Base-by-base conservation (phyloP, 441 rosid genomes). In the Gossypium lobatum region DNA sequence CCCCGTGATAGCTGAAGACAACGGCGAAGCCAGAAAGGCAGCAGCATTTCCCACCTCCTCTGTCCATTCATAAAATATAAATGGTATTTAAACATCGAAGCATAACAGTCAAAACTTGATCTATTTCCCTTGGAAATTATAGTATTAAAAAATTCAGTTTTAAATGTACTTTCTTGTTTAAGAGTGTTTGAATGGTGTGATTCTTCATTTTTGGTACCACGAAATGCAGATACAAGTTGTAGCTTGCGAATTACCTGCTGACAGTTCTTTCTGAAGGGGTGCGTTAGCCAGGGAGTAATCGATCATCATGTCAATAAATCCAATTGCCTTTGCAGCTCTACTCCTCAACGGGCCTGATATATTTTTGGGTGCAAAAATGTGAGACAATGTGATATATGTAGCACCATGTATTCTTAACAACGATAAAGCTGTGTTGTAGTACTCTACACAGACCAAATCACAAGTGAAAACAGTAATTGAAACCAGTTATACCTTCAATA, bases 41-140 rank as follows among this genome's bases (percentile, higher is more conserved):
- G 97, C 98, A 2, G 91, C 77, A 39, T 93, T 93, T 31, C 97
- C 98, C 66, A 95, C 96, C 83, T 95, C 98, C 71, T 89, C 98
- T 94, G 90, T 80, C 54, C 45, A 23, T 61, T 53, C 16, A 66
- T 14, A 58, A 7, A 39, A 26, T 20, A 55, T 50, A 70, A 70
- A 17, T 17, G 34, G 8, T n/a, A 46, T 34, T 34, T 34, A 34
- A 34, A 34, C 39, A 6, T 34, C 1, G 39, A 34, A 34, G 39
- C 39, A 34, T 34, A 34, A 34, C 39, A 34, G 39, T 34, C 31
- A 3, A 14, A 45, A 20, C 16, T 17, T 39, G n/a, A 39, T 64
- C 50, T 39, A 39, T 64, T 37, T 37, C 21, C 50, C 42, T 37
- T 37, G 8, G 42, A 37, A 37, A 37, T 37, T 37, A 37, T 37